These are phyloP conservation scores for Zymoseptoria brevis DNA, from an alignment of 2,329 filamentous ascomycete genomes.

Conservation along the genomic window DNA sequence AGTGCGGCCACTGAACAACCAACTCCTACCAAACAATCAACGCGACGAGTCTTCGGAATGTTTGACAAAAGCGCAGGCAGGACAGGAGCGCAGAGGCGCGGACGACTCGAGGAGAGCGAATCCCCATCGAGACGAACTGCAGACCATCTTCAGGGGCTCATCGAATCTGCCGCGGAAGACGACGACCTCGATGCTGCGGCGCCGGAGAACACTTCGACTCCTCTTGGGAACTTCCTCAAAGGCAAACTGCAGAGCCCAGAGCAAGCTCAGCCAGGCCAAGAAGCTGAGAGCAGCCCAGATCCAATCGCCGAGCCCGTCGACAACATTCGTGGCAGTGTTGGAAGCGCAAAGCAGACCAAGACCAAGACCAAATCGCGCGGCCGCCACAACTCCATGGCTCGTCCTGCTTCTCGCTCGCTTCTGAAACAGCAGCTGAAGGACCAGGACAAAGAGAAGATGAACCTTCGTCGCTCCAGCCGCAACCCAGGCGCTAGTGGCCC, in stretches of 20 bases:
- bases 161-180: not conserved
- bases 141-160: not conserved
- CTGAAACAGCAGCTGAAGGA: constrained; percentile 6
- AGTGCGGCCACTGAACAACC: not conserved
- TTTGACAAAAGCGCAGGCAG: not conserved
- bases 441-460: constrained; percentile 3
- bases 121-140: not conserved
- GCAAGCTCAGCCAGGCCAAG: not conserved
- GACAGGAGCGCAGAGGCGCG: not conserved
- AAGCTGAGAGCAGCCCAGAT: not conserved
- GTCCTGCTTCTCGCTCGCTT: constrained; percentile 2
- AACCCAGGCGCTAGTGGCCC: not conserved
- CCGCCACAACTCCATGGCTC: not conserved
- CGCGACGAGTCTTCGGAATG: not conserved
- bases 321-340: not conserved
- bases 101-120: not conserved
- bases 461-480: not conserved
- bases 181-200: not conserved
- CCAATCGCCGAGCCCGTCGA: not conserved
- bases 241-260: not conserved
- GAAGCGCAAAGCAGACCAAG: not conserved
- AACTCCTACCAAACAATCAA: not conserved
- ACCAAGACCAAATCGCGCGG: not conserved
- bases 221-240: not conserved
- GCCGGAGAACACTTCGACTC: not conserved